Percentiles rank a stretch among this genome's conserved stretches.
phyloP scores from a whole-genome alignment of 345 rosid species.

The Eucalyptus pauciflora region DNA sequence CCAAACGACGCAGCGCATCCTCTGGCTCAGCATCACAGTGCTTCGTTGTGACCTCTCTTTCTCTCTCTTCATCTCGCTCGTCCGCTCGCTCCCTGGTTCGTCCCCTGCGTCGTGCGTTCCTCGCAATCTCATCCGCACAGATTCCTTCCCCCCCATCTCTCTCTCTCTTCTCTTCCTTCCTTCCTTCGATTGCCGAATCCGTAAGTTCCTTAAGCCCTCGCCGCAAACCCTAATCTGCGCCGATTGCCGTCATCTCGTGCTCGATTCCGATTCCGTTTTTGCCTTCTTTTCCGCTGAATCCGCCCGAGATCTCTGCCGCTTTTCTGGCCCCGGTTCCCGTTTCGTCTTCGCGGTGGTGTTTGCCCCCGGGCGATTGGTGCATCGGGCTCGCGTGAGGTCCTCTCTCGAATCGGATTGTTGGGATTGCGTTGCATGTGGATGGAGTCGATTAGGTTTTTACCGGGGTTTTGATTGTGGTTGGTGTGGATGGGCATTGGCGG shows the following conservation, averaged over 20 bases:
- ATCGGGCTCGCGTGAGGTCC: neutral
- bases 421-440: neutral
- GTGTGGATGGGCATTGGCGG: neutral
- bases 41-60: neutral
- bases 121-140: conserved; percentile 25
- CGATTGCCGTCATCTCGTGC: neutral
- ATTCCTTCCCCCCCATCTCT: conserved; percentile 1
- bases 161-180: conserved; percentile 1
- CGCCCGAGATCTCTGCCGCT: neutral
- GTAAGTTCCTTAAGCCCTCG: neutral
- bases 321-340: neutral
- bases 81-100: neutral
- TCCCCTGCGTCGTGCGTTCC: neutral
- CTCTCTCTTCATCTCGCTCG: neutral
- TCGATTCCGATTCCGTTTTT: conserved; percentile 8
- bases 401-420: neutral
- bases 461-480: neutral
- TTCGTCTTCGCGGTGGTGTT: neutral
- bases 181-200: neutral
- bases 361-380: neutral
- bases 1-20: neutral
- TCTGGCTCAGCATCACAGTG: neutral
- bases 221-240: conserved; percentile 9
- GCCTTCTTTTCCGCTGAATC: neutral
- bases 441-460: neutral